These are phyloP conservation scores for Cyberlindnera euphorbiiphila DNA, from an alignment of 805 yeast species.

Conservation along the genomic window DNA sequence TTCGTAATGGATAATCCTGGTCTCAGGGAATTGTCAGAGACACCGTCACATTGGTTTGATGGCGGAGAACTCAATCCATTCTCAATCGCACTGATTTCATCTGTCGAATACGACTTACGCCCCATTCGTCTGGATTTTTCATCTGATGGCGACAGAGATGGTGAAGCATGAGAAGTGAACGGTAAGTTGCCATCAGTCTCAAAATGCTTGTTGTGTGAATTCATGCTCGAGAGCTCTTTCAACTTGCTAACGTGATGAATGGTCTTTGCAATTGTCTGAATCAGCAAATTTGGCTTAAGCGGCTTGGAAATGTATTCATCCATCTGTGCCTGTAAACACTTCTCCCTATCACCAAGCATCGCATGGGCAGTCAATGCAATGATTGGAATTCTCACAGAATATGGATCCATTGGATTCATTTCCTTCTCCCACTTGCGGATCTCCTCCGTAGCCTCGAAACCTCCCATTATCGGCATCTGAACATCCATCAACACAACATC, in stretches of 20 bases:
- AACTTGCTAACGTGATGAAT: conserved; percentile 65
- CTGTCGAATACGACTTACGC: conserved; percentile 12
- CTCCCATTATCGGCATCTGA: conserved; percentile 95
- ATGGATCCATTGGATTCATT: conserved; percentile 64
- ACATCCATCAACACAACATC: conserved; percentile 91
- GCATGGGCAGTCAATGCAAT: conserved; percentile 92
- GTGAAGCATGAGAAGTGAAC: conserved; percentile 12
- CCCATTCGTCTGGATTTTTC: conserved; percentile 2
- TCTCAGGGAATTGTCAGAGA: neutral
- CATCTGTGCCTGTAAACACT: conserved; percentile 85
- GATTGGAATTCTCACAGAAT: conserved; percentile 76
- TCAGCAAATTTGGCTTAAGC: conserved; percentile 72
- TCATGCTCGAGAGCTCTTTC: conserved; percentile 38
- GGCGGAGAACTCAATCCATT: neutral
- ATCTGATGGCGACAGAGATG: conserved; percentile 6
- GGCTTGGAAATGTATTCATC: conserved; percentile 90
- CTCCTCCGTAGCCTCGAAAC: conserved; percentile 85
- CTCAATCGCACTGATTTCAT: conserved; percentile 7
- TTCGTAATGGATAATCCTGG: conserved; percentile 6
- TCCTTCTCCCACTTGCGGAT: conserved; percentile 87
- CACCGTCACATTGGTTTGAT: neutral
- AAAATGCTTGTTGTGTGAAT: conserved; percentile 23
- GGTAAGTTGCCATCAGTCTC: conserved; percentile 17
- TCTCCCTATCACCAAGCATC: conserved; percentile 88
- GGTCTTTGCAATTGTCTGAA: conserved; percentile 83